These are phyloP conservation scores for Candida pseudofarinosa DNA, from an alignment of 805 yeast species.

Conservation along the genomic window DNA sequence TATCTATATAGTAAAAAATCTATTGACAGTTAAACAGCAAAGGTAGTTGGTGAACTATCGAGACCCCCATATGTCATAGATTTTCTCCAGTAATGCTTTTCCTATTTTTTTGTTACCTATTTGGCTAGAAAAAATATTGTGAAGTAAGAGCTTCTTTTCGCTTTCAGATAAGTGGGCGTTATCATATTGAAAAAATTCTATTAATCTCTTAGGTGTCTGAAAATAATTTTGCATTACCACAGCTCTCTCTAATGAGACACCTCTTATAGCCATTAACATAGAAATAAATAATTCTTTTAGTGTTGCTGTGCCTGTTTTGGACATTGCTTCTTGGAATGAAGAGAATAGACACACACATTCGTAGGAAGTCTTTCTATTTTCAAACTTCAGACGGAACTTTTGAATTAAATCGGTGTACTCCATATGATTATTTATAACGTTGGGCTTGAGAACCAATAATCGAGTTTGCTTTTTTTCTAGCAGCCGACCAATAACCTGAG, in stretches of 20 bases:
- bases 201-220: slow-evolving; percentile 64
- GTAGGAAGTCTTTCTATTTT: slow-evolving; percentile 17
- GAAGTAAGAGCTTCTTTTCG: slow-evolving; percentile 27
- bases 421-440: slow-evolving; percentile 44
- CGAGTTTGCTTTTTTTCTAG: slow-evolving; percentile 23
- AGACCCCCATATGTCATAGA: slow-evolving; percentile 57
- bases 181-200: slow-evolving; percentile 41
- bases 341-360: slow-evolving; percentile 34
- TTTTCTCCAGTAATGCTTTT: slow-evolving; percentile 45
- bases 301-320: slow-evolving; percentile 67
- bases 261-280: slow-evolving; percentile 76
- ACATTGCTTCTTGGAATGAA: slow-evolving; percentile 60
- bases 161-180: slow-evolving; percentile 13
- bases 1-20: neutral
- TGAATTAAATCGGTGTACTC: slow-evolving; percentile 44
- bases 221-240: slow-evolving; percentile 63
- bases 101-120: slow-evolving; percentile 53
- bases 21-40: too few relatives aligned
- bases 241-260: slow-evolving; percentile 85
- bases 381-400: slow-evolving; percentile 44
- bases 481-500: slow-evolving; percentile 37
- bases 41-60: neutral
- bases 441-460: slow-evolving; percentile 52
- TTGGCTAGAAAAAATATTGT: slow-evolving; percentile 33
- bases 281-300: slow-evolving; percentile 70